phyloP scores from a whole-genome alignment of 345 rosid genomes.

The Pugionium dolabratum region DNA sequence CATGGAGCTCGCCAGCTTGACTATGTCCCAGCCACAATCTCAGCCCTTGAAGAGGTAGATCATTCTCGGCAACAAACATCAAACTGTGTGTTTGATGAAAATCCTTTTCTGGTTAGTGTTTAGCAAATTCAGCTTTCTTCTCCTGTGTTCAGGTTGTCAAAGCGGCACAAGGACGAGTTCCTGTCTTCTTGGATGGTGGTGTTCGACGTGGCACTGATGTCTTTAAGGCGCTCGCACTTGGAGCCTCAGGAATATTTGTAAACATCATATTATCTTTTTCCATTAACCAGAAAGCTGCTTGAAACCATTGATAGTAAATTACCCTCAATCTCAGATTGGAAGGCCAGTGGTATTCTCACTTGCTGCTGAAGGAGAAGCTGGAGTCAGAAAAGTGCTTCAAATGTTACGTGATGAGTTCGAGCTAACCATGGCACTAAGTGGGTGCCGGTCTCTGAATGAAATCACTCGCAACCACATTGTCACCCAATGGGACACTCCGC shows the following conservation, averaged over 20 bases:
- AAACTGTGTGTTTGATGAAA: too few relatives aligned
- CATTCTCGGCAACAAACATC: neutral
- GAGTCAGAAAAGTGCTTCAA: constrained; percentile 66
- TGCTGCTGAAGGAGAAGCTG: constrained; percentile 85
- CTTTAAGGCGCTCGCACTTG: constrained; percentile 84
- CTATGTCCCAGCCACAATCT: constrained; percentile 66
- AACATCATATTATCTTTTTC: constrained; percentile 28
- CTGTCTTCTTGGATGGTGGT: constrained; percentile 89
- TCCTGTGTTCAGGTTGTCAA: constrained; percentile 57
- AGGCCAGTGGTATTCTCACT: constrained; percentile 80
- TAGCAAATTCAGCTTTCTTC: neutral
- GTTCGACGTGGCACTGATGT: constrained; percentile 91
- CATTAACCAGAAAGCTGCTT: neutral
- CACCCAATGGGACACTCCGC: constrained; percentile 72
- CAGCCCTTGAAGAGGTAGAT: constrained; percentile 77
- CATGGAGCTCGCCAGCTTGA: constrained; percentile 93
- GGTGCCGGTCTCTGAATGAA: constrained; percentile 83
- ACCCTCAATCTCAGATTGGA: constrained; percentile 57
- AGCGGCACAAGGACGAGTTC: constrained; percentile 76
- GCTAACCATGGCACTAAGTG: constrained; percentile 88
- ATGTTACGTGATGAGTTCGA: constrained; percentile 86
- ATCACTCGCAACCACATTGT: constrained; percentile 69
- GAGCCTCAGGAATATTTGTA: constrained; percentile 87
- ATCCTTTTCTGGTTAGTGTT: too few relatives aligned
- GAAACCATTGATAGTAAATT: neutral